These are phyloP conservation scores for Metarhizium sp. DNA, from an alignment of 2,329 filamentous ascomycete species.

Conservation along the genomic window DNA sequence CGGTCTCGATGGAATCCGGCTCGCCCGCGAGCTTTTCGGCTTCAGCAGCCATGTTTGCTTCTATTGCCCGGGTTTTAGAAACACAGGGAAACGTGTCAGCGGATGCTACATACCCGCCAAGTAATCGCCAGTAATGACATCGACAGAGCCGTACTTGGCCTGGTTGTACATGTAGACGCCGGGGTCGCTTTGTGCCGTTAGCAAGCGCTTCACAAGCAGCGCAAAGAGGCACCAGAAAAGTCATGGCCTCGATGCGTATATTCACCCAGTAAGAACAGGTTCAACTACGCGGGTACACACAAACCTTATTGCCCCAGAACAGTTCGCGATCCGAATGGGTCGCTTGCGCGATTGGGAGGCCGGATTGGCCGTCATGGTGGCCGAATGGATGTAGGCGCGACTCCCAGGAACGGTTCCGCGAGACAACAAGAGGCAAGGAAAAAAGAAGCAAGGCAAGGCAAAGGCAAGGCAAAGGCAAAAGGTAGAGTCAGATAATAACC, in stretches of 20 bases:
- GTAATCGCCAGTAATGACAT: slow-evolving; percentile 46
- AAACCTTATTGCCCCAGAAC: slow-evolving; percentile 12
- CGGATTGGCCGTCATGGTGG: not conserved
- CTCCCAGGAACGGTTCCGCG: not conserved
- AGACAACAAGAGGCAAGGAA: not conserved
- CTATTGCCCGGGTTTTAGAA: slow-evolving; percentile 12
- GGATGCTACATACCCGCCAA: slow-evolving; percentile 26
- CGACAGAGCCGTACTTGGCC: slow-evolving; percentile 21
- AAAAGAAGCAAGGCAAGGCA: not conserved
- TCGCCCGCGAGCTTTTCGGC: slow-evolving; percentile 7
- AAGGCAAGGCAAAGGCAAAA: not conserved
- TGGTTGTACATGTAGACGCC: slow-evolving; percentile 19
- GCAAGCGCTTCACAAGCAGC: not conserved
- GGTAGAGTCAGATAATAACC: not conserved
- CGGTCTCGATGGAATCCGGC: slow-evolving; percentile 5
- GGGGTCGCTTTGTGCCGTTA: slow-evolving; percentile 9
- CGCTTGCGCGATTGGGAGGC: slow-evolving; percentile 2
- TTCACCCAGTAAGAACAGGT: too few species aligned
- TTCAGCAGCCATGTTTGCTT: slow-evolving; percentile 17
- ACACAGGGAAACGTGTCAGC: not conserved
- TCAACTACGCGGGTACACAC: not conserved
- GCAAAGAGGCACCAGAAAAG: not conserved
- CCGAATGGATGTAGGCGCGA: not conserved
- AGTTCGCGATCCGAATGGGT: slow-evolving; percentile 16
- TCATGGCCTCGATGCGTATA: not conserved